These are phyloP conservation scores for Trypanosoma platydactyli DNA, from an alignment of 208 protist genomes.

Conservation along the genomic window DNA sequence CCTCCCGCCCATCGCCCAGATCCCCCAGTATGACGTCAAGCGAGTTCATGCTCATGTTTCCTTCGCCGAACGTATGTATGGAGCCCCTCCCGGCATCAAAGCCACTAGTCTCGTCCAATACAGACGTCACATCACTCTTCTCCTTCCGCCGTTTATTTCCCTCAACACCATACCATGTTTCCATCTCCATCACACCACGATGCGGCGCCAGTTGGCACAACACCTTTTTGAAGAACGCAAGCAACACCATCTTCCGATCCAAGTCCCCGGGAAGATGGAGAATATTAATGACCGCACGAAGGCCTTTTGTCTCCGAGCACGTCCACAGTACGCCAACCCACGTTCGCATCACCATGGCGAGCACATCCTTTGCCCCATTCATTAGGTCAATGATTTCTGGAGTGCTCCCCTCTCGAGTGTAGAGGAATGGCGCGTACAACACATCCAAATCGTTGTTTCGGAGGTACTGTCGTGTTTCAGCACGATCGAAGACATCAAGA, in stretches of 20 bases:
- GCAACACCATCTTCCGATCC: constrained; percentile 86
- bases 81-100: background rate
- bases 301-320: constrained; percentile 64
- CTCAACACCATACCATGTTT: constrained; percentile 68
- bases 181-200: constrained; percentile 59
- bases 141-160: constrained; percentile 52
- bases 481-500: constrained; percentile 67
- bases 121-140: background rate
- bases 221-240: constrained; percentile 84
- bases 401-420: constrained; percentile 26
- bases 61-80: background rate
- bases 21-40: constrained; percentile 11
- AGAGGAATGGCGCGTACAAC: constrained; percentile 79
- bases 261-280: constrained; percentile 80
- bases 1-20: constrained; percentile 20
- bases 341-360: constrained; percentile 66
- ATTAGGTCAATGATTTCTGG: constrained; percentile 45
- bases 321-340: constrained; percentile 81
- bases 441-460: constrained; percentile 63
- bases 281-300: constrained; percentile 81
- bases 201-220: constrained; percentile 76
- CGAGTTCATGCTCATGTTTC: background rate
- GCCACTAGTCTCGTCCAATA: background rate
- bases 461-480: constrained; percentile 72
- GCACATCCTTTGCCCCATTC: constrained; percentile 79